These are phyloP conservation scores for Alloascoidea africana DNA, from an alignment of 805 yeast species.

Conservation along the genomic window DNA sequence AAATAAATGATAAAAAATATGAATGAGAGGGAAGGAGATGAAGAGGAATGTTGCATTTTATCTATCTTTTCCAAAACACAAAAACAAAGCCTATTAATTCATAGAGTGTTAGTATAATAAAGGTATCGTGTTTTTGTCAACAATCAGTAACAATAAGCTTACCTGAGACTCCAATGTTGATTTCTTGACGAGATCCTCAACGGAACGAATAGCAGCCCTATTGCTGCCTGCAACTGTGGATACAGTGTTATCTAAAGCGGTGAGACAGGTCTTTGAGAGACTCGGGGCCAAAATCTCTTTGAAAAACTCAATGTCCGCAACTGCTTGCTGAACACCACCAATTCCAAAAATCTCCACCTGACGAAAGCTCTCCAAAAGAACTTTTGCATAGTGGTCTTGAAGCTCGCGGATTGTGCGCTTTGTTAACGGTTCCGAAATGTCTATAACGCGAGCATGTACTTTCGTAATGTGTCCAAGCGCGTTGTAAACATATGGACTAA, in stretches of 20 bases:
- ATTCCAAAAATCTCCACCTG: slow-evolving; percentile 28
- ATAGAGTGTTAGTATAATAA: no score
- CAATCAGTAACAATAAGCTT: no score
- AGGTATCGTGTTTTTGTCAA: no score
- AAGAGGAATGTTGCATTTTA: no score
- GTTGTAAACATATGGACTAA: slow-evolving; percentile 32
- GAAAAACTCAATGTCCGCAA: slow-evolving; percentile 39
- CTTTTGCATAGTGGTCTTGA: slow-evolving; percentile 22
- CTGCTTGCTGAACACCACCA: slow-evolving; percentile 33
- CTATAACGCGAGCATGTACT: slow-evolving; percentile 34
- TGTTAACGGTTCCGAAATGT: slow-evolving; percentile 31
- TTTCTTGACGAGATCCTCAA: no score
- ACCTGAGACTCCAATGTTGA: no score
- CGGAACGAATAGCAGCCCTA: not conserved
- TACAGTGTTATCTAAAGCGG: not conserved
- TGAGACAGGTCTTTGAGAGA: not conserved
- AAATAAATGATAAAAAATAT: no score
- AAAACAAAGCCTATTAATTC: no score
- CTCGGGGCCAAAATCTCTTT: slow-evolving; percentile 16
- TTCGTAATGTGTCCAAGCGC: slow-evolving; percentile 30
- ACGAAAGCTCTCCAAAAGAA: slow-evolving; percentile 23
- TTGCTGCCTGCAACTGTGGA: not conserved
- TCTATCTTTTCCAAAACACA: no score
- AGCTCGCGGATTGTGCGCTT: slow-evolving; percentile 28
- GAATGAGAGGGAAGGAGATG: no score